These are phyloP conservation scores for Colletotrichum sp. DNA, from an alignment of 2,329 filamentous ascomycete genomes.

Conservation along the genomic window DNA sequence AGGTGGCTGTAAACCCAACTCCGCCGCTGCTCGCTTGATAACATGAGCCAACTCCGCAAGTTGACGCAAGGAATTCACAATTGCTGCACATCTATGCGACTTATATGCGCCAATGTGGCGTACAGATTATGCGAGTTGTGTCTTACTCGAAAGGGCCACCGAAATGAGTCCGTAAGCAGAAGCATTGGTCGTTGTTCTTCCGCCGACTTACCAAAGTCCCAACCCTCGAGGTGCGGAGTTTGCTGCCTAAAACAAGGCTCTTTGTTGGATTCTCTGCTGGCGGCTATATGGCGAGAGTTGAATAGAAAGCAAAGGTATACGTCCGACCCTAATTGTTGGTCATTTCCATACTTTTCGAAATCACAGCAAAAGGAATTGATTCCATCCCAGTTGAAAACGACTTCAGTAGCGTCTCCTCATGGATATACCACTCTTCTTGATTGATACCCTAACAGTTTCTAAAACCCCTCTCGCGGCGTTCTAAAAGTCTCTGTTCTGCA, in stretches of 20 bases:
- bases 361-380: too few species aligned
- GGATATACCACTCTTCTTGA: rapidly evolving
- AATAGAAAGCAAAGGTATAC: rapidly evolving
- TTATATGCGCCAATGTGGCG: neutral
- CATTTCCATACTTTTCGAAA: too few species aligned
- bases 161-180: neutral
- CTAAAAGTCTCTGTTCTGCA: rapidly evolving
- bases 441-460: rapidly evolving
- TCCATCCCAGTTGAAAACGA: too few species aligned
- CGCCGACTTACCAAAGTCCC: neutral
- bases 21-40: too few species aligned
- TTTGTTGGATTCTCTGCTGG: rapidly evolving
- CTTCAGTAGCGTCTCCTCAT: rapidly evolving
- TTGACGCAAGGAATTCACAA: neutral
- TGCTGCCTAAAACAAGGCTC: rapidly evolving
- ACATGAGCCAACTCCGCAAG: neutral
- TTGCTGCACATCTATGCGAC: rapidly evolving
- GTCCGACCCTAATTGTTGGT: too few species aligned
- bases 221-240: neutral
- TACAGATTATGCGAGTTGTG: neutral
- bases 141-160: rapidly evolving
- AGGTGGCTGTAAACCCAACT: neutral
- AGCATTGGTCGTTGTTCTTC: neutral
- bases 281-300: neutral
- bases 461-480: neutral